A percentile compares a stretch with the other conserved stretches of the same genome.
Conservation (phyloP, 768 basidiomycete species). For the Multifurca ochricompacta region DNA sequence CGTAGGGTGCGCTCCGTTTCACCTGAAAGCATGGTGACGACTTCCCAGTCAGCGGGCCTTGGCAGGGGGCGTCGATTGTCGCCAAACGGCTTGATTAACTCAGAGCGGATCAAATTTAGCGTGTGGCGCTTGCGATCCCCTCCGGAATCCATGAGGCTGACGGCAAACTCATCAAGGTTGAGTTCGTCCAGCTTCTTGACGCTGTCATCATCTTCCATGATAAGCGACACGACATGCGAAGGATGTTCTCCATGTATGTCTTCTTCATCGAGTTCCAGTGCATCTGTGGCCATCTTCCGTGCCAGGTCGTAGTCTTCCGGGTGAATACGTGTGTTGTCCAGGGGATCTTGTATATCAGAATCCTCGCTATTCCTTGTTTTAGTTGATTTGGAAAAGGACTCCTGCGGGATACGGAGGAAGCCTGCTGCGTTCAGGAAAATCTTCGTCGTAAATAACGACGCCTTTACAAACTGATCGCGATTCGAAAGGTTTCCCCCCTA, state of each 20-base stretch:
- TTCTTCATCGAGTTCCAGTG: conserved; percentile 95
- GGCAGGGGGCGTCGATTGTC: conserved; percentile 66
- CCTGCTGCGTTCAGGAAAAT: conserved; percentile 92
- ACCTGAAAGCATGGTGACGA: conserved; percentile 92
- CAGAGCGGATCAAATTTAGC: conserved; percentile 80
- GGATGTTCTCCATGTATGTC: conserved; percentile 90
- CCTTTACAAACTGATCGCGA: conserved; percentile 82
- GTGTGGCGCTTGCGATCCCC: conserved; percentile 84
- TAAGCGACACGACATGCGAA: conserved; percentile 76
- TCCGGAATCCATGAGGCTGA: conserved; percentile 79
- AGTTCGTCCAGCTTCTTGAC: conserved; percentile 80
- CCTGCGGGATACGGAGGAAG: conserved; percentile 80
- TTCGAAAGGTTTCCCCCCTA: conserved; percentile 86
- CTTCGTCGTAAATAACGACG: conserved; percentile 69
- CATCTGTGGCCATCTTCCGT: conserved; percentile 96
- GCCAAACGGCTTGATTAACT: conserved; percentile 71
- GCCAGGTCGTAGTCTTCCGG: conserved; percentile 97
- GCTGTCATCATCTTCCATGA: conserved; percentile 78
- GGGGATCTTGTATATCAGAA: conserved; percentile 73
- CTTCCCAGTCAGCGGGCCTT: conserved; percentile 63
- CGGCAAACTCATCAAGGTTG: conserved; percentile 93
- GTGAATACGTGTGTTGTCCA: conserved; percentile 94
- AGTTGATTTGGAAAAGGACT: conserved; percentile 48
- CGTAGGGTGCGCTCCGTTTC: conserved; percentile 77
- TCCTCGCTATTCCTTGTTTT: conserved; percentile 57